phyloP scores from a whole-genome alignment of 257 asterid species.

The Asclepias syriaca region DNA sequence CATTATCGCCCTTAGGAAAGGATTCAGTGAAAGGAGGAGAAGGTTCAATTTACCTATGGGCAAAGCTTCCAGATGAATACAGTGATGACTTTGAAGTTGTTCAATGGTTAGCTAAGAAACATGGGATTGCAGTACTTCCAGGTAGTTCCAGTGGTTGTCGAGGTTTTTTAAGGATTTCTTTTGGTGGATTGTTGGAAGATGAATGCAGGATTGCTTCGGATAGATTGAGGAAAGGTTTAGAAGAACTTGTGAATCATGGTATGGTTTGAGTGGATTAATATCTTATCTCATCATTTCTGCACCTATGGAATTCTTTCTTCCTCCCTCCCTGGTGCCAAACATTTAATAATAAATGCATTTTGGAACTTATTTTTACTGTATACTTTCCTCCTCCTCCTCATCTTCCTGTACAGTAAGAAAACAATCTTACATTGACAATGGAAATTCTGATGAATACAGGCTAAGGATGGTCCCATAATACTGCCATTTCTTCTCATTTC shows the following conservation, averaged over 20 bases:
- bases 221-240: slow-evolving; percentile 70
- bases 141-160: slow-evolving; percentile 74
- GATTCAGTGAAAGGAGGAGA: slow-evolving; percentile 87
- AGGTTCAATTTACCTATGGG: slow-evolving; percentile 97
- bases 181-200: slow-evolving; percentile 69
- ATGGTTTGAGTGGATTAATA: slow-evolving; percentile 26
- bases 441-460: neutral
- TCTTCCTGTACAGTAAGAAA: slow-evolving; percentile 18
- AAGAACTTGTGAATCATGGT: slow-evolving; percentile 69
- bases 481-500: neutral
- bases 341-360: slow-evolving; percentile 7
- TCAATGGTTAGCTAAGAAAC: slow-evolving; percentile 70
- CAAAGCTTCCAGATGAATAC: slow-evolving; percentile 60
- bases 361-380: slow-evolving; percentile 9
- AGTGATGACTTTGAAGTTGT: slow-evolving; percentile 67
- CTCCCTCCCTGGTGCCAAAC: neutral
- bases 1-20: slow-evolving; percentile 73
- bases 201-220: slow-evolving; percentile 56
- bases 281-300: neutral
- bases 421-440: neutral
- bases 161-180: slow-evolving; percentile 73
- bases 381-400: slow-evolving; percentile 2
- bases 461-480: neutral
- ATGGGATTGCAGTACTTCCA: slow-evolving; percentile 64
- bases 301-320: neutral